A percentile compares a stretch with the other conserved stretches of the same genome.
Evolutionary conservation across 345 rosid species (phyloP).

Genomic region (Mangifera indica): DNA sequence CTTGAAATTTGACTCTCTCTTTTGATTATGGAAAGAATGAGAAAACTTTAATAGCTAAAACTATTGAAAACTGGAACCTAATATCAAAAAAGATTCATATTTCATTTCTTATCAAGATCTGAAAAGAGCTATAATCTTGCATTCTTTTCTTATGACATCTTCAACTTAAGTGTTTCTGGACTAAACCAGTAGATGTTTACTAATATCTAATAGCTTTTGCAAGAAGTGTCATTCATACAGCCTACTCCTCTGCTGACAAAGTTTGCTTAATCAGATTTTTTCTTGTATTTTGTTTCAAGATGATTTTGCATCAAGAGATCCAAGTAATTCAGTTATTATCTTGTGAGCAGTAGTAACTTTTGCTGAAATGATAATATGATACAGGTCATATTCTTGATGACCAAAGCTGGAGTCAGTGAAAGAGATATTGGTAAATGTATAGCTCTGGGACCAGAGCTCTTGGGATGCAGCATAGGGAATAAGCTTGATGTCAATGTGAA

Average conservation of each 20-base stretch:
- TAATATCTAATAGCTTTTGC: background rate
- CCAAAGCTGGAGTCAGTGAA: conserved; percentile 77
- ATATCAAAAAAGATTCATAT: background rate
- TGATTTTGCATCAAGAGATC: background rate
- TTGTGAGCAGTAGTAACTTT: background rate
- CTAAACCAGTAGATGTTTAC: background rate
- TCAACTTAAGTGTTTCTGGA: background rate
- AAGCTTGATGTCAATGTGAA: conserved; percentile 74
- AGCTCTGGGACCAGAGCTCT: conserved; percentile 81
- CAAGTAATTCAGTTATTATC: background rate
- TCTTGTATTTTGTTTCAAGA: background rate
- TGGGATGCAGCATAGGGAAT: conserved; percentile 75
- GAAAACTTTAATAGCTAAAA: background rate
- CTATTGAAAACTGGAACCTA: background rate
- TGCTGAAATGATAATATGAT: conserved; percentile 14
- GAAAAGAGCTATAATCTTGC: background rate
- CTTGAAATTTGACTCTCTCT: background rate
- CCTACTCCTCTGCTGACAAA: background rate
- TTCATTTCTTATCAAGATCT: background rate
- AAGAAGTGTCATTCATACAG: background rate
- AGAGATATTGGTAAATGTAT: conserved; percentile 74
- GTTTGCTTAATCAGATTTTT: background rate
- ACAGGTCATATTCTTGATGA: conserved; percentile 81
- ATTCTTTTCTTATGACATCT: background rate
- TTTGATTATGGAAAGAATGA: background rate